Base-by-base conservation (phyloP, 768 basidiomycete genomes). In the Lactarius akahatsu region DNA sequence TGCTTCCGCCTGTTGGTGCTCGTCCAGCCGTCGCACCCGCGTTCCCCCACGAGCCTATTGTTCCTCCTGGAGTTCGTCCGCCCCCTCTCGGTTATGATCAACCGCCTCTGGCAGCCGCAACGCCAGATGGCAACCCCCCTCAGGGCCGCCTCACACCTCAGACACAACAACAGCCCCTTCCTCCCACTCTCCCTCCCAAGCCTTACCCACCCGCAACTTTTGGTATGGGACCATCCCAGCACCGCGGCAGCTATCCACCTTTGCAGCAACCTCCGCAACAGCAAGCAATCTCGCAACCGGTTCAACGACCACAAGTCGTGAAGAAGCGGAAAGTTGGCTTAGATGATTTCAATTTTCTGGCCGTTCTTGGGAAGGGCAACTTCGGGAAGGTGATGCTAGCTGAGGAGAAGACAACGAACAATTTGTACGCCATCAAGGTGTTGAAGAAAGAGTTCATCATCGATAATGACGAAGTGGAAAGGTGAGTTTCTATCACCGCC, bases 371-470 rank as follows among this genome's bases (percentile, higher is more conserved):
- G 59, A 98, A 98, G 79, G 97, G 97, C 72, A 99, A 98, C 78
- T 99, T 99, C 74, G 97, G 97, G 64, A 99, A 99, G 77, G 97
- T 99, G 78, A 99, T 99, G 97, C 80, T 99, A 66, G 97, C 97
- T 11, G 97, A 99, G 78, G 97, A 99, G 83, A 99, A 99, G 86
- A 88, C 83, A 76, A 85, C 87, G 59, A 92, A 86, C 71, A 86
- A 85, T 59, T 78, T 98, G 63, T 98, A 91, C 75, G 97, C 97
- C n/a, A 98, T 99, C 82, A 99, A 99, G 78, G 97, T 99, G n/a
- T 76, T 99, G 76, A 99, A 99, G 84, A 99, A 99, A 76, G 97
- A 98, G 78, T 98, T 99, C 75, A 98, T 99, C 76, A 98, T 99
- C 72, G 97, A 99, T 76, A 98, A 99, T 68, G 97, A 99, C 77